A percentile compares a stretch with the other conserved stretches of the same genome.
phyloP scores from a whole-genome alignment of 73 alveolate species.

The Paramecium primaurelia region DNA sequence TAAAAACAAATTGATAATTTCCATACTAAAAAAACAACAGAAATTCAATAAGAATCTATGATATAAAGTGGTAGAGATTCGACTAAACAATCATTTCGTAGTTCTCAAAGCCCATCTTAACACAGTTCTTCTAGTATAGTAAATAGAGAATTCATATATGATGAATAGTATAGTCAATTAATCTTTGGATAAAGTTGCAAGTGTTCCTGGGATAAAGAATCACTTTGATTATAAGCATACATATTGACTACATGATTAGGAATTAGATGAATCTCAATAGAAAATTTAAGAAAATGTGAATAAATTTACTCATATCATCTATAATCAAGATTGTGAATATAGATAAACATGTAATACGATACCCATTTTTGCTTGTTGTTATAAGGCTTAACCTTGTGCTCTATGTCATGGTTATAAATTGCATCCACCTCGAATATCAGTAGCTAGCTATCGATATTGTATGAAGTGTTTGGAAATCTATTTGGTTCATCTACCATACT shows the following conservation, averaged over 20 bases:
- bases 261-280: neutral
- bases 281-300: neutral
- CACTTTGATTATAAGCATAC: neutral
- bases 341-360: conserved; percentile 52
- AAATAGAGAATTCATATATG: too few species aligned
- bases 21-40: neutral
- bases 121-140: neutral
- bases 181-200: neutral
- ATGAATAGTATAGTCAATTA: neutral
- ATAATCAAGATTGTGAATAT: conserved; percentile 18
- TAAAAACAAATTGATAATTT: neutral
- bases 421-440: conserved; percentile 51
- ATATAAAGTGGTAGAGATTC: neutral
- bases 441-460: conserved; percentile 57
- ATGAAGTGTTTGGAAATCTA: conserved; percentile 54
- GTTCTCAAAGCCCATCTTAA: neutral
- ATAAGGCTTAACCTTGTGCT: conserved; percentile 55
- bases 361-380: conserved; percentile 56
- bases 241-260: neutral
- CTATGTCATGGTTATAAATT: conserved; percentile 46
- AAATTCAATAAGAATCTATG: neutral
- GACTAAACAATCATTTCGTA: neutral
- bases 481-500: conserved; percentile 49
- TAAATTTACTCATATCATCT: neutral
- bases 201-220: neutral